A percentile compares a stretch with the other conserved stretches of the same genome.
These are phyloP conservation scores for Dryadomyces sulphureus DNA, from an alignment of 2,329 filamentous ascomycete species.

Conservation along the genomic window DNA sequence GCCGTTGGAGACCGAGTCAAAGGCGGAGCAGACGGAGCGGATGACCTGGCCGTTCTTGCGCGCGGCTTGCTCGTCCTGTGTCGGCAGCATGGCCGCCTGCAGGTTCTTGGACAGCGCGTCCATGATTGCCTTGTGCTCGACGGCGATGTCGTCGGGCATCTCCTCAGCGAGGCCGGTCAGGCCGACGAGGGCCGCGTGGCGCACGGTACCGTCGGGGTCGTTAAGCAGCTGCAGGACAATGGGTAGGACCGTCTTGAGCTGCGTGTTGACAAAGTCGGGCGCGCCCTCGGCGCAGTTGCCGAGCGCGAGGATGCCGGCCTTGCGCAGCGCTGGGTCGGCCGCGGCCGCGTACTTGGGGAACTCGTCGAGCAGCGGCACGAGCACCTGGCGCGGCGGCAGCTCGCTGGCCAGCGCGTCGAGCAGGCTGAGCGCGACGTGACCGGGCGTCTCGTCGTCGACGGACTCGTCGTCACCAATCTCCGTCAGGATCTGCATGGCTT, in stretches of 20 bases:
- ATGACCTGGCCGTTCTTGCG: constrained; percentile 76
- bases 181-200: constrained; percentile 74
- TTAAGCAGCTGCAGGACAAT: constrained; percentile 69
- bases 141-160: constrained; percentile 75
- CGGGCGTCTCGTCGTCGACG: constrained; percentile 75
- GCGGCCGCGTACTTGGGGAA: constrained; percentile 70
- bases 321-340: constrained; percentile 61
- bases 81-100: constrained; percentile 58
- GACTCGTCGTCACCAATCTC: constrained; percentile 71
- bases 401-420: constrained; percentile 81
- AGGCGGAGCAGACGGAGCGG: constrained; percentile 75
- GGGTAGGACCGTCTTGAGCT: constrained; percentile 75
- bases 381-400: constrained; percentile 83
- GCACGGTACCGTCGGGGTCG: constrained; percentile 70
- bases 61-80: constrained; percentile 44
- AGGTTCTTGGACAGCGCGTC: constrained; percentile 78
- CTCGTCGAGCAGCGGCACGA: constrained; percentile 79
- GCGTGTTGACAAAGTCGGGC: constrained; percentile 91
- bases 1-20: constrained; percentile 82
- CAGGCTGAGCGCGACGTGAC: constrained; percentile 69
- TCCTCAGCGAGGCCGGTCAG: constrained; percentile 87
- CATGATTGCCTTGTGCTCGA: constrained; percentile 74
- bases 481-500: constrained; percentile 76
- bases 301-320: constrained; percentile 80
- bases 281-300: constrained; percentile 94